phyloP scores from a whole-genome alignment of 495 filamentous ascomycete species.

The Evansstolkia leycettana region DNA sequence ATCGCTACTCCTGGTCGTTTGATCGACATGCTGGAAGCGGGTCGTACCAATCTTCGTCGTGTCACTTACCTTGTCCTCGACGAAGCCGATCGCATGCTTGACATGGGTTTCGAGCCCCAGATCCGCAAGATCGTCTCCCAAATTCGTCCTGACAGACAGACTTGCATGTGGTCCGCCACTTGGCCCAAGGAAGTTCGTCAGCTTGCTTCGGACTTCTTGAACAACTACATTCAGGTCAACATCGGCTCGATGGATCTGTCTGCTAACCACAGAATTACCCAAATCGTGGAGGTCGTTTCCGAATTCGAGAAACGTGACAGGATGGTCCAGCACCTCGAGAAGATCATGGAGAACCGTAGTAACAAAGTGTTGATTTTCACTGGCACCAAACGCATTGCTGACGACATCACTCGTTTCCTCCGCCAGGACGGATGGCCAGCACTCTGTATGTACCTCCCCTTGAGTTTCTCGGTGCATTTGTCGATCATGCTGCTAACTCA shows the following conservation, averaged over 20 bases:
- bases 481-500: not conserved
- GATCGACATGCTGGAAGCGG: conserved; percentile 96
- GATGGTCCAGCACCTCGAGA: conserved; percentile 96
- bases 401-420: conserved; percentile 97
- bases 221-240: conserved; percentile 97
- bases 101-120: conserved; percentile 99
- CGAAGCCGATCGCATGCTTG: conserved; percentile 98
- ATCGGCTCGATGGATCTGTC: conserved; percentile 94
- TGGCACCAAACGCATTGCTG: conserved; percentile 95
- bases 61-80: conserved; percentile 97
- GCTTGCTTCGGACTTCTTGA: conserved; percentile 87
- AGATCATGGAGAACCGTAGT: conserved; percentile 89
- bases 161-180: conserved; percentile 99
- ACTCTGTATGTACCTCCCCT: conserved; percentile 56
- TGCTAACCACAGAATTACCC: conserved; percentile 96
- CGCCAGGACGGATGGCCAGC: conserved; percentile 99
- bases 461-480: not conserved
- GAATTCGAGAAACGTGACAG: conserved; percentile 96
- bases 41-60: conserved; percentile 95
- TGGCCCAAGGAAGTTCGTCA: conserved; percentile 99
- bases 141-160: conserved; percentile 97
- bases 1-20: conserved; percentile 96
- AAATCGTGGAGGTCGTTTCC: conserved; percentile 89
- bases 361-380: conserved; percentile 96
- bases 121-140: conserved; percentile 96